These are phyloP conservation scores for Blastobotrys arbuscula DNA, from an alignment of 1,139 yeast genomes.

Conservation along the genomic window DNA sequence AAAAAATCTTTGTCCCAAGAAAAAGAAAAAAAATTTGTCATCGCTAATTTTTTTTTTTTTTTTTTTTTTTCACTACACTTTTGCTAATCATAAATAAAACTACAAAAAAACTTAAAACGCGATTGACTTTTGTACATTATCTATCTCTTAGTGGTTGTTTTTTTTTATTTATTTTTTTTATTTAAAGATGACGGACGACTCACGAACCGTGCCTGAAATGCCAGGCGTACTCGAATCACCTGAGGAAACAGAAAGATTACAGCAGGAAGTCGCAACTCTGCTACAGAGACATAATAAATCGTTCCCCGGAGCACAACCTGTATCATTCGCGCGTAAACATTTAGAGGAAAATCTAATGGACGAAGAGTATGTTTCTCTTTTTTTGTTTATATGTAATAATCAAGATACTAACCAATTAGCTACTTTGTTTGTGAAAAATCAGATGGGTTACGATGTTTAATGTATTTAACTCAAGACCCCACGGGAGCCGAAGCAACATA, in stretches of 20 bases:
- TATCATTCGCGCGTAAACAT: conserved; percentile 77
- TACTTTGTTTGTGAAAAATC: conserved; percentile 93
- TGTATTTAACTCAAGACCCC: conserved; percentile 57
- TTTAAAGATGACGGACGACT: neutral
- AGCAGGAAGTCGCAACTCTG: conserved; percentile 63
- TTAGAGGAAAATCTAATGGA: conserved; percentile 53
- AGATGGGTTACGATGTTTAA: conserved; percentile 82
- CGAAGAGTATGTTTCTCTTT: no score
- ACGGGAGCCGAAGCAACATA: conserved; percentile 41
- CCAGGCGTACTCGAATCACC: conserved; percentile 79
- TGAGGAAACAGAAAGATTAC: conserved; percentile 61
- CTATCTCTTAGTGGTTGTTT: no score
- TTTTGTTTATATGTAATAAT: no score
- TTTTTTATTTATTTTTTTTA: neutral
- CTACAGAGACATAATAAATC: conserved; percentile 38
- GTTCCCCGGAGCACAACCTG: conserved; percentile 94
- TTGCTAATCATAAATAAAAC: neutral
- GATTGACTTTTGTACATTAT: no score
- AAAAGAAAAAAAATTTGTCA: neutral
- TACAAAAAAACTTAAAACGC: no score
- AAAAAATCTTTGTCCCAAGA: neutral
- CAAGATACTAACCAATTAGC: no score
- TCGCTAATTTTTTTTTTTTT: neutral
- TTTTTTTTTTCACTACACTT: neutral
- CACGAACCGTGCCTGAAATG: conserved; percentile 59